Conservation (phyloP, 192 early-diverging fungal species). For the Phlyctochytrium planicorne region DNA sequence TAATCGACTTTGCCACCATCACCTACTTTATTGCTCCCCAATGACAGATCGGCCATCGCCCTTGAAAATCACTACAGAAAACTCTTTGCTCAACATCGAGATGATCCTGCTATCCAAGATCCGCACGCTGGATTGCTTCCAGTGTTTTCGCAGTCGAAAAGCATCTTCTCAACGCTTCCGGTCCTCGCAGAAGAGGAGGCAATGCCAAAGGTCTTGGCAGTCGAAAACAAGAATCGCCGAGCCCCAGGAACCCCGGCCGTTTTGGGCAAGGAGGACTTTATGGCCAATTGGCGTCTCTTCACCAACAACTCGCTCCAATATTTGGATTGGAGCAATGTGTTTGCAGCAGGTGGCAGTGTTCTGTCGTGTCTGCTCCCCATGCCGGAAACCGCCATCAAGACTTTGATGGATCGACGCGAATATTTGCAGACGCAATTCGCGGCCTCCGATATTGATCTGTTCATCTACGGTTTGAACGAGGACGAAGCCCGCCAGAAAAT, state of each 20-base stretch:
- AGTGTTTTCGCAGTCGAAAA: conserved; percentile 7
- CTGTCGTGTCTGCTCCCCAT: conserved; percentile 23
- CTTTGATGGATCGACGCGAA: conserved; percentile 13
- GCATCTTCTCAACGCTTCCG: background rate
- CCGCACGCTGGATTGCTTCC: background rate
- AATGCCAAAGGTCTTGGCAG: conserved; percentile 23
- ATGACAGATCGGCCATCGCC: no score
- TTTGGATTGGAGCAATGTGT: conserved; percentile 31
- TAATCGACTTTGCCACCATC: no score
- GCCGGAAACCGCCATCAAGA: conserved; percentile 1
- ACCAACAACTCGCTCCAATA: conserved; percentile 25
- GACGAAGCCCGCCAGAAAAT: conserved; percentile 43
- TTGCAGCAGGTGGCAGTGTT: conserved; percentile 28
- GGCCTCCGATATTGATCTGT: conserved; percentile 39
- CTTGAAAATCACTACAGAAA: conserved; percentile 23
- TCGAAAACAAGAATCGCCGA: background rate
- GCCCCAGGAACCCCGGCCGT: background rate
- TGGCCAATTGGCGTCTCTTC: conserved; percentile 30
- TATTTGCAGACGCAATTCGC: conserved; percentile 23
- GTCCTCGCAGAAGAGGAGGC: background rate
- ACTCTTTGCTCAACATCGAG: conserved; percentile 18
- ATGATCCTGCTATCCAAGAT: conserved; percentile 11
- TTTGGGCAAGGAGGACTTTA: conserved; percentile 22
- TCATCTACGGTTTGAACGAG: conserved; percentile 43
- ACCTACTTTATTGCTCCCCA: no score